Percentiles rank a stretch among this genome's conserved stretches.
phyloP scores from a whole-genome alignment of 371 early-diverging fungal species.

The Chytridium lagenaria region DNA sequence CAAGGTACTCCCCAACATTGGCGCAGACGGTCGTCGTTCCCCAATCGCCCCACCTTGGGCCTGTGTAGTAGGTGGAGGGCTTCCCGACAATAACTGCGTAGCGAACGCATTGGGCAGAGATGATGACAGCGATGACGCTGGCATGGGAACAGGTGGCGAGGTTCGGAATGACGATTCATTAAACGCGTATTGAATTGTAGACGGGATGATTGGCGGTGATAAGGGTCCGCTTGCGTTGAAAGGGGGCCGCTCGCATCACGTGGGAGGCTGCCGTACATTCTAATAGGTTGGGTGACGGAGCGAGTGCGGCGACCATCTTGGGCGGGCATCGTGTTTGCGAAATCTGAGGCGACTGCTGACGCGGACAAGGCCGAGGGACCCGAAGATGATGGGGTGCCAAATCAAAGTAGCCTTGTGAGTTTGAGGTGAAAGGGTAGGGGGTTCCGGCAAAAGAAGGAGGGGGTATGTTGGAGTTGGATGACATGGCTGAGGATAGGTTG shows the following conservation, averaged over 20 bases:
- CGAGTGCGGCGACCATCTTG: neutral
- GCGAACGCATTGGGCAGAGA: neutral
- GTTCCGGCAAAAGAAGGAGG: neutral
- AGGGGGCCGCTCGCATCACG: neutral
- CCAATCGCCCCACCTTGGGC: neutral
- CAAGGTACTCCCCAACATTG: neutral
- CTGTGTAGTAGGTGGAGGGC: neutral
- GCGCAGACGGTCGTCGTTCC: neutral
- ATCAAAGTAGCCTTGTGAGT: neutral
- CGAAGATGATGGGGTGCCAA: neutral
- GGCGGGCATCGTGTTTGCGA: neutral
- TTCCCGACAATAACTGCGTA: neutral
- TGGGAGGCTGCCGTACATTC: conserved; percentile 5
- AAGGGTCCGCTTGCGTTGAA: neutral
- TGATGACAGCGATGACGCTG: no score
- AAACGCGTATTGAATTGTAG: no score
- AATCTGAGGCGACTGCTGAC: neutral
- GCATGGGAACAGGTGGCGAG: no score
- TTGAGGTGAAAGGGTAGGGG: neutral
- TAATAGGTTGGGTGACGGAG: neutral
- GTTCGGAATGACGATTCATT: no score
- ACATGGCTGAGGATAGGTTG: neutral
- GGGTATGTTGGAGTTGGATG: neutral
- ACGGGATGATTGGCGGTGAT: no score
- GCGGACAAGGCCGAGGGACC: neutral